A percentile compares a stretch with the other conserved stretches of the same genome.
Evolutionary conservation across 257 asterid species (phyloP).

Genomic region (Solanum habrochaites): DNA sequence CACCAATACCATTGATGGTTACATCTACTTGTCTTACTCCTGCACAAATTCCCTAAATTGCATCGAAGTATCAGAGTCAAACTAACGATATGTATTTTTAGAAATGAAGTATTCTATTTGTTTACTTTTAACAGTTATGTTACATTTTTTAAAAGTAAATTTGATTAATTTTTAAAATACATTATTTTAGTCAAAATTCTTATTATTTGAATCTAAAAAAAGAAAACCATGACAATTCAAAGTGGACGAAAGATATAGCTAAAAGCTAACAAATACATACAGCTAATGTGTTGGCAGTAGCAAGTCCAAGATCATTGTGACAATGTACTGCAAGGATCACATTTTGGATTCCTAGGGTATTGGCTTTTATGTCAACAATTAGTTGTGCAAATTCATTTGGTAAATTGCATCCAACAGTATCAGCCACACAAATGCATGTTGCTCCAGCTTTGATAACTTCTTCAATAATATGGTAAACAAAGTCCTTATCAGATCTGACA

Average conservation of each 20-base stretch:
- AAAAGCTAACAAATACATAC: not conserved
- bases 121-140: too few species aligned
- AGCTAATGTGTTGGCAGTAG: constrained; percentile 76
- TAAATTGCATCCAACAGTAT: constrained; percentile 75
- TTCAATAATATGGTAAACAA: constrained; percentile 72
- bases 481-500: constrained; percentile 64
- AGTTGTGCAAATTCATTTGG: constrained; percentile 73
- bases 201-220: too few species aligned
- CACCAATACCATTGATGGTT: too few species aligned
- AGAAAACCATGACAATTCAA: too few species aligned
- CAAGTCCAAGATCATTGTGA: constrained; percentile 91
- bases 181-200: too few species aligned
- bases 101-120: too few species aligned
- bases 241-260: too few species aligned
- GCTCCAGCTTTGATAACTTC: constrained; percentile 93
- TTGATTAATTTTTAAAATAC: too few species aligned
- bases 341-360: constrained; percentile 75
- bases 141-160: too few species aligned
- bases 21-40: constrained; percentile 91
- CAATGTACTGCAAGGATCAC: constrained; percentile 83
- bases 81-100: too few species aligned
- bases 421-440: constrained; percentile 91
- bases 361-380: constrained; percentile 67
- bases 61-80: too few species aligned
- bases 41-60: constrained; percentile 47